Conservation (phyloP, 768 basidiomycete genomes). For the Naematelia aurantialba region DNA sequence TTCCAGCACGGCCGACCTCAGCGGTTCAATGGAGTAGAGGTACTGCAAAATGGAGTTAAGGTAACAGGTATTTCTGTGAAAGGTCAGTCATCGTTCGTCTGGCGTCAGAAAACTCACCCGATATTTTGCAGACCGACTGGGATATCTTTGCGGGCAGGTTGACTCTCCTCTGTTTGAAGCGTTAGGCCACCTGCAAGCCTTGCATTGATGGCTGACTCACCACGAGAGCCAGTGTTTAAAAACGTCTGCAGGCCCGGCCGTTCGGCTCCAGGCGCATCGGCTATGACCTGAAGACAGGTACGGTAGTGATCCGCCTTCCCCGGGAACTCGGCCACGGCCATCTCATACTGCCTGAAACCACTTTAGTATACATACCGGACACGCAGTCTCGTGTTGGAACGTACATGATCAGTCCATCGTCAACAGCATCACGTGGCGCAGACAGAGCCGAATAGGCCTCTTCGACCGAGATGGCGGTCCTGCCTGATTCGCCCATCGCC, state of each 20-base stretch:
- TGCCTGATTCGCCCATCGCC: slow-evolving; percentile 25
- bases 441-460: slow-evolving; percentile 39
- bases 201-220: slow-evolving; percentile 14
- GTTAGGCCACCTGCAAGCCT: background rate
- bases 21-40: slow-evolving; percentile 43
- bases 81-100: slow-evolving; percentile 8
- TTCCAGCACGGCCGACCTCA: slow-evolving; percentile 41
- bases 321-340: slow-evolving; percentile 41
- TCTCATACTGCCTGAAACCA: slow-evolving; percentile 38
- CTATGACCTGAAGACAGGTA: slow-evolving; percentile 37
- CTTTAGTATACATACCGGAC: background rate
- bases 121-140: slow-evolving; percentile 46
- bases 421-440: slow-evolving; percentile 34
- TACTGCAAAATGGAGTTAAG: slow-evolving; percentile 50
- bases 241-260: slow-evolving; percentile 34
- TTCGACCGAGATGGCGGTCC: slow-evolving; percentile 31
- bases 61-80: slow-evolving; percentile 48
- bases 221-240: slow-evolving; percentile 29
- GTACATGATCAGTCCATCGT: slow-evolving; percentile 43
- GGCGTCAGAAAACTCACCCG: slow-evolving; percentile 24
- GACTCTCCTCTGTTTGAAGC: slow-evolving; percentile 17
- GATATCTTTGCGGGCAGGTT: slow-evolving; percentile 34
- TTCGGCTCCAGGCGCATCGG: slow-evolving; percentile 31
- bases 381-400: background rate
- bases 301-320: slow-evolving; percentile 38